phyloP scores from a whole-genome alignment of 805 yeast species.

The Phaffomyces antillensis region DNA sequence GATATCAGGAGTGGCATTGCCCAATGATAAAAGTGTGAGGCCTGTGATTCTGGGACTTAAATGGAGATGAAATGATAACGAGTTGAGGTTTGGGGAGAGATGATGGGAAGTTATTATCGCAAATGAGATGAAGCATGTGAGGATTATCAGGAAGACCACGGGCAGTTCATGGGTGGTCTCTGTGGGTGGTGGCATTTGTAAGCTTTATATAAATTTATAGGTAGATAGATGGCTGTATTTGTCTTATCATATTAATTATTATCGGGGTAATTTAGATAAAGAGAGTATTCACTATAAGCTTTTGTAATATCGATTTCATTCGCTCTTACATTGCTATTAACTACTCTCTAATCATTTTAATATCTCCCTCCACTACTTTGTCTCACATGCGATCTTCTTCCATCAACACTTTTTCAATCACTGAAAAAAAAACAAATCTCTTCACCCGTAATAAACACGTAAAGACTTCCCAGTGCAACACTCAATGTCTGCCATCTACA shows the following conservation, averaged over 20 bases:
- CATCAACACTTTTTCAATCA: neutral
- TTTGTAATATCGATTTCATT: too few species aligned
- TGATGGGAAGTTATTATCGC: constrained; percentile 80
- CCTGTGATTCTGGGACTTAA: constrained; percentile 79
- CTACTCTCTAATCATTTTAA: too few species aligned
- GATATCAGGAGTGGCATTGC: constrained; percentile 90
- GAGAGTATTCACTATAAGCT: too few species aligned
- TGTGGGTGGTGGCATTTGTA: too few species aligned
- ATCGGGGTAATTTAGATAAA: too few species aligned
- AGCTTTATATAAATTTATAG: too few species aligned
- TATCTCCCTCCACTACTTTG: too few species aligned
- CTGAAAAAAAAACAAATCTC: too few species aligned
- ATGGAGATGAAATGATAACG: constrained; percentile 52
- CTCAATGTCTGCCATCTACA: neutral
- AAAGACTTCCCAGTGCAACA: neutral
- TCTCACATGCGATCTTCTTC: too few species aligned
- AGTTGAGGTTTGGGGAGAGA: constrained; percentile 69
- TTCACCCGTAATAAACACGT: neutral
- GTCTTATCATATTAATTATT: too few species aligned
- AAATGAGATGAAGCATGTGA: constrained; percentile 43
- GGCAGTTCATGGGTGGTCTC: neutral
- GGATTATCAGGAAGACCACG: neutral
- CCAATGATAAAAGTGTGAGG: constrained; percentile 79
- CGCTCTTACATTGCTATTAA: too few species aligned
- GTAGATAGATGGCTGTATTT: too few species aligned